Percentiles rank a stretch among this genome's conserved stretches.
phyloP scores from a whole-genome alignment of 2,329 filamentous ascomycete species.

The Falciphora oryzae region DNA sequence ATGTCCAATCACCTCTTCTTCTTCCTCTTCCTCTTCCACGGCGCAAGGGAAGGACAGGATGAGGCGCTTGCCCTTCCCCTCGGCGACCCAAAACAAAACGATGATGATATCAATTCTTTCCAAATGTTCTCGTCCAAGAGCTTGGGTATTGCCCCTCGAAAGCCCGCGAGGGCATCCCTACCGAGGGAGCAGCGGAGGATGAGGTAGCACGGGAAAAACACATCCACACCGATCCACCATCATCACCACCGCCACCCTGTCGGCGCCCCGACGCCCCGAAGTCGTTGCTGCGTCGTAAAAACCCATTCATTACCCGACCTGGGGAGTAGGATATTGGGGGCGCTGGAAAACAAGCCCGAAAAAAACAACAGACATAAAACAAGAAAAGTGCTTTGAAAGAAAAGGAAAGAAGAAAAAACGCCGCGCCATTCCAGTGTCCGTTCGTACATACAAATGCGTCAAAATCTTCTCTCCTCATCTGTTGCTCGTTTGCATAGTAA shows the following conservation, averaged over 20 bases:
- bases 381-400: neutral
- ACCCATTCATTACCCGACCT: conserved; percentile 8
- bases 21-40: neutral
- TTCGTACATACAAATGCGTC: conserved; percentile 11
- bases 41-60: too few relatives aligned
- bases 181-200: neutral
- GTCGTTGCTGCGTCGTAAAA: neutral
- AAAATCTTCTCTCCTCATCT: neutral
- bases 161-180: neutral
- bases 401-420: conserved; percentile 4
- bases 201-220: too few relatives aligned
- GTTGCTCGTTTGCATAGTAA: neutral
- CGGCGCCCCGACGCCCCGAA: neutral
- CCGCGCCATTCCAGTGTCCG: conserved; percentile 3
- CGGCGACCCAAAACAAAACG: too few relatives aligned
- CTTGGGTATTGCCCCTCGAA: neutral
- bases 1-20: neutral
- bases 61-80: too few relatives aligned
- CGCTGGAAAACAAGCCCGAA: neutral
- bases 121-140: neutral
- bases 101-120: neutral
- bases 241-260: too few relatives aligned
- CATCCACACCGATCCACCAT: too few relatives aligned
- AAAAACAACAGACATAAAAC: neutral
- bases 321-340: neutral